These are phyloP conservation scores for Ganoderma meredithae DNA, from an alignment of 1,284 basidiomycete genomes.

Conservation along the genomic window DNA sequence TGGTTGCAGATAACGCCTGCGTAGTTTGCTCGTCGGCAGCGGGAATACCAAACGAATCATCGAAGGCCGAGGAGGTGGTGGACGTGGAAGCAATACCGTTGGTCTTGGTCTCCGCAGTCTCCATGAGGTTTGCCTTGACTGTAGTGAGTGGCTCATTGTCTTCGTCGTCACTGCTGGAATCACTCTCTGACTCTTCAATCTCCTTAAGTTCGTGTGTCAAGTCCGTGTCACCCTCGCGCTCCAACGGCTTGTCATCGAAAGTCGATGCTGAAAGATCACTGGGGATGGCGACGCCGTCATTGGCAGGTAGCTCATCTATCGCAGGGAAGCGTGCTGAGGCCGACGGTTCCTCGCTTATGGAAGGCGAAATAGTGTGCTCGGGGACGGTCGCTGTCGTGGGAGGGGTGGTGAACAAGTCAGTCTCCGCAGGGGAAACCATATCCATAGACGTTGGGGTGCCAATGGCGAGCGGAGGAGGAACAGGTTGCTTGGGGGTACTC, in stretches of 20 bases:
- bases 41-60: slow-evolving; percentile 69
- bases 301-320: slow-evolving; percentile 47
- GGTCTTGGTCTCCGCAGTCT: slow-evolving; percentile 34
- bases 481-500: slow-evolving; percentile 32
- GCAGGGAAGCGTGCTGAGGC: slow-evolving; percentile 50
- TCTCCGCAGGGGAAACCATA: slow-evolving; percentile 48
- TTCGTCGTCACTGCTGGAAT: slow-evolving; percentile 59
- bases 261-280: slow-evolving; percentile 18
- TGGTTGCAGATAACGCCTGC: slow-evolving; percentile 18
- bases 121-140: slow-evolving; percentile 37
- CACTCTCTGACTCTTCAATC: slow-evolving; percentile 65
- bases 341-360: slow-evolving; percentile 2
- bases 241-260: slow-evolving; percentile 5
- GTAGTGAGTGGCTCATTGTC: slow-evolving; percentile 46
- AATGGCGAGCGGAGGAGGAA: slow-evolving; percentile 23
- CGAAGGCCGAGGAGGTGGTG: slow-evolving; percentile 49
- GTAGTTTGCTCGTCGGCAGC: slow-evolving; percentile 14
- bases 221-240: slow-evolving; percentile 52
- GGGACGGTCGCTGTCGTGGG: slow-evolving; percentile 52
- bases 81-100: slow-evolving; percentile 22
- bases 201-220: slow-evolving; percentile 65
- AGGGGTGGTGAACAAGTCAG: slow-evolving; percentile 68
- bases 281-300: slow-evolving; percentile 22
- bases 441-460: slow-evolving; percentile 26
- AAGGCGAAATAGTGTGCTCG: slow-evolving; percentile 16